Evolutionary conservation across 2,329 filamentous ascomycete genomes (phyloP).

Genomic region (Anthostomella pinea): DNA sequence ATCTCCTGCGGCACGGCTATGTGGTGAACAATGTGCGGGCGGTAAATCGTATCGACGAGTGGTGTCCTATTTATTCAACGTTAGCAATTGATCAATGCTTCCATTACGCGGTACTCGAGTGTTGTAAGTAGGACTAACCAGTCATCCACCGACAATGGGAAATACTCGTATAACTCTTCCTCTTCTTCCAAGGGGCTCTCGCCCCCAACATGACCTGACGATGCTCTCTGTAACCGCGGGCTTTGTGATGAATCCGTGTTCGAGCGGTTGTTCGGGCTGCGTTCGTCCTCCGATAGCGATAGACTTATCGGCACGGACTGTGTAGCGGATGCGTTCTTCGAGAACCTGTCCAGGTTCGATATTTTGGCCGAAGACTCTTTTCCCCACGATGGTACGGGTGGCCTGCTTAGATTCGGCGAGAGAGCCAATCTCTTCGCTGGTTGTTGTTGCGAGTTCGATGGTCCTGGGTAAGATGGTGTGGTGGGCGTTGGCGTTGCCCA

Average conservation of each 20-base stretch:
- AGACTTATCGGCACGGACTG: slow-evolving; percentile 45
- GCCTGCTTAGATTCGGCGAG: slow-evolving; percentile 49
- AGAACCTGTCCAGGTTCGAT: slow-evolving; percentile 18
- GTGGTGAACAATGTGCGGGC: slow-evolving; percentile 89
- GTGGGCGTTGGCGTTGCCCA: slow-evolving; percentile 44
- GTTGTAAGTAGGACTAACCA: slow-evolving; percentile 50
- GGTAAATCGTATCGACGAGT: slow-evolving; percentile 30
- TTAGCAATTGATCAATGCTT: background rate
- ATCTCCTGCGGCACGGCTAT: slow-evolving; percentile 68
- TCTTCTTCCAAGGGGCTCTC: slow-evolving; percentile 71
- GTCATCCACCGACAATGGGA: slow-evolving; percentile 85
- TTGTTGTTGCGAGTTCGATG: slow-evolving; percentile 37
- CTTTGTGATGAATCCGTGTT: slow-evolving; percentile 48
- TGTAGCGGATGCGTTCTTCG: slow-evolving; percentile 22
- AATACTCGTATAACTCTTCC: slow-evolving; percentile 91
- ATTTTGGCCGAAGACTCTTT: slow-evolving; percentile 26
- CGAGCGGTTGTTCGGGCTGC: slow-evolving; percentile 50
- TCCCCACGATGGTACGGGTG: slow-evolving; percentile 52
- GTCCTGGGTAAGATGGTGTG: slow-evolving; percentile 22
- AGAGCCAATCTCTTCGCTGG: slow-evolving; percentile 52
- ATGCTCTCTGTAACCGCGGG: slow-evolving; percentile 37
- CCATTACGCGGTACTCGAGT: no score
- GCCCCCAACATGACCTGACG: slow-evolving; percentile 38
- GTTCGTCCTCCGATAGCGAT: slow-evolving; percentile 59
- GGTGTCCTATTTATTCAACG: slow-evolving; percentile 22